A percentile compares a stretch with the other conserved stretches of the same genome.
Conservation (phyloP, 257 asterid genomes). For the Paulownia fortunei region DNA sequence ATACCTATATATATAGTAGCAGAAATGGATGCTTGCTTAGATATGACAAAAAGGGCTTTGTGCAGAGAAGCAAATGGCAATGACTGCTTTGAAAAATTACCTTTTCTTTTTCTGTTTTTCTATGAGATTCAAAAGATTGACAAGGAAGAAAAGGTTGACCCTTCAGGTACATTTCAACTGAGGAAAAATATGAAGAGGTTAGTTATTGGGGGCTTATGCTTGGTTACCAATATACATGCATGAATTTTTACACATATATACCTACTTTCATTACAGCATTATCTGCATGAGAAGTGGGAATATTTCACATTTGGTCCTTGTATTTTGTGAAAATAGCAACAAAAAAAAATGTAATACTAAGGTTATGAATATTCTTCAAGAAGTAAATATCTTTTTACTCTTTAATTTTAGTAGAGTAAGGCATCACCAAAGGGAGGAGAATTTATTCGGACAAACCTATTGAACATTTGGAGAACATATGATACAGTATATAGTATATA, state of each 20-base stretch:
- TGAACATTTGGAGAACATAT: too few relatives aligned
- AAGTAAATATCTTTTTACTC: too few relatives aligned
- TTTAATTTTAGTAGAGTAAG: too few relatives aligned
- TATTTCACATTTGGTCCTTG: not conserved
- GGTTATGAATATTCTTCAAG: too few relatives aligned
- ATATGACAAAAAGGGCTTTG: not conserved
- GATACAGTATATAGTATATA: too few relatives aligned
- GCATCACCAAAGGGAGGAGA: too few relatives aligned
- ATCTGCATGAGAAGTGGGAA: slow-evolving; percentile 21
- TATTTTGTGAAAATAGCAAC: not conserved
- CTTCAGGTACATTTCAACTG: slow-evolving; percentile 49
- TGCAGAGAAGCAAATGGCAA: not conserved
- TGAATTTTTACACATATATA: not conserved
- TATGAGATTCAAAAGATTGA: slow-evolving; percentile 18
- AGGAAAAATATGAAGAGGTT: slow-evolving; percentile 10
- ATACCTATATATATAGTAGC: not conserved
- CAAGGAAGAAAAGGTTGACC: slow-evolving; percentile 27
- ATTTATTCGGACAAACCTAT: too few relatives aligned
- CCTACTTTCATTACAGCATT: slow-evolving; percentile 29
- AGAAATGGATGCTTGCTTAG: slow-evolving; percentile 25
- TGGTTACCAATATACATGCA: slow-evolving; percentile 41
- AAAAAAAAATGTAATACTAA: too few relatives aligned
- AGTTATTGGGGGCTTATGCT: slow-evolving; percentile 29
- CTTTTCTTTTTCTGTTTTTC: not conserved
- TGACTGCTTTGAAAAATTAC: not conserved